Conservation (phyloP, 164 flowering plant genomes). For the Stephania cephalantha region DNA sequence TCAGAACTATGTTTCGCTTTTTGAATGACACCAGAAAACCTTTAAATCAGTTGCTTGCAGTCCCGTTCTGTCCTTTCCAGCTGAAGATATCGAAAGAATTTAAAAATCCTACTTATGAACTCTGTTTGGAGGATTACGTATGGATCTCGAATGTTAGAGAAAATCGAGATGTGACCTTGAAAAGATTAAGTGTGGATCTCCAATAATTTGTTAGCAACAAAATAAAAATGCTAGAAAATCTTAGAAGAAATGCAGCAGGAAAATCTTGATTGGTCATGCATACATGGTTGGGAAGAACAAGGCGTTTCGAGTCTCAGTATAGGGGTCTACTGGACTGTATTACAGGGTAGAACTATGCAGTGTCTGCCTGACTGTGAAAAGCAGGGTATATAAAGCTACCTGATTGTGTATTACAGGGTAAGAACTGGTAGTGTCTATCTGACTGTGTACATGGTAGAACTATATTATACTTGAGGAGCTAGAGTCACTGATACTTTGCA, state of each 20-base stretch:
- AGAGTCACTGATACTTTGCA: too few species aligned
- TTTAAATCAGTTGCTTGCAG: not conserved
- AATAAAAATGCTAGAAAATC: not conserved
- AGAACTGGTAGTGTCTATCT: too few species aligned
- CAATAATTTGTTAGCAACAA: not conserved
- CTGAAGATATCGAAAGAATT: not conserved
- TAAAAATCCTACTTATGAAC: not conserved
- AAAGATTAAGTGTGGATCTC: too few species aligned
- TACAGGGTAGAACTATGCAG: too few species aligned
- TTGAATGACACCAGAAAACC: not conserved
- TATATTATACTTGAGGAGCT: too few species aligned
- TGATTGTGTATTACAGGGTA: too few species aligned
- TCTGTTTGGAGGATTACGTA: not conserved
- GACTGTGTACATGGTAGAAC: too few species aligned
- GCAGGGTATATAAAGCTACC: too few species aligned
- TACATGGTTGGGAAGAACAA: not conserved
- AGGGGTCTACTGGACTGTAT: too few species aligned
- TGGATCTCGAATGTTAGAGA: not conserved
- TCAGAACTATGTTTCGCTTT: not conserved
- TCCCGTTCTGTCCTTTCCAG: not conserved
- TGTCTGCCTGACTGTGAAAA: too few species aligned
- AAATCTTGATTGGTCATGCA: not conserved
- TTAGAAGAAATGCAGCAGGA: not conserved
- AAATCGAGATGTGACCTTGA: not conserved
- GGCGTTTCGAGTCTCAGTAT: not conserved